Base-by-base conservation (phyloP, 768 basidiomycete genomes). In the Lactarius akahatsu region DNA sequence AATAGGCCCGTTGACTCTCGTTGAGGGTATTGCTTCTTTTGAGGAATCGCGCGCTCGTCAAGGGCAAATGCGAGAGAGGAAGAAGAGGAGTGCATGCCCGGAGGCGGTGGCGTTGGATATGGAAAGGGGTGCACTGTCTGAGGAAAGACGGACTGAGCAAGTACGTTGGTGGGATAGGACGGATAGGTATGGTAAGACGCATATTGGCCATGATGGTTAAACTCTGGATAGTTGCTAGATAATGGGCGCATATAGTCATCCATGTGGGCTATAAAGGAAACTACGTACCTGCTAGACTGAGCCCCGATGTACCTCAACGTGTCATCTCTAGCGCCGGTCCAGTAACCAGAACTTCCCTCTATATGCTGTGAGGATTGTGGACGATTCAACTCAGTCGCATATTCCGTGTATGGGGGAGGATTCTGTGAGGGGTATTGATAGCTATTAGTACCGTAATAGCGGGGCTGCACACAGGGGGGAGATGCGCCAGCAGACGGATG, bases 41-140 rank as follows among this genome's bases (percentile, higher is more conserved):
- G 74, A 11, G 72, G 70, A 3, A 72, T 74, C 34, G 72, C 76
- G 6, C 78, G 80, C 50, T 79, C 76, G 6, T 88, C 89, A 28
- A 93, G 82, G 3, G 91, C 91, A 74, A 81, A 81, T 5, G 91
- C 90, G 63, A 91, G 83, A 15, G 91, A 92, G 18, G 90, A 92
- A 1, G 90, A 89, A 1, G 83, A 84, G n/a, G 81, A 79, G 43
- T 78, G 82, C 47, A 89, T 85, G 15, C 82, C 82, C 1, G 88
- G 87, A 20, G 85, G 85, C 9, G 77, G 87, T 28, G 87, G 88
- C 1, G 89, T 90, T 2, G 89, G 90, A 76, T 92, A 92, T 2
- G 85, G 81, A 4, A 81, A 78, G 20, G 80, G 80, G n/a, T 89
- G 86, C 4, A 80, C 75, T 38, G 84, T 82, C 16, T 84, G 83